Evolutionary conservation across 352 stramenopile species (phyloP).

Genomic region (Pythium myriotylum): DNA sequence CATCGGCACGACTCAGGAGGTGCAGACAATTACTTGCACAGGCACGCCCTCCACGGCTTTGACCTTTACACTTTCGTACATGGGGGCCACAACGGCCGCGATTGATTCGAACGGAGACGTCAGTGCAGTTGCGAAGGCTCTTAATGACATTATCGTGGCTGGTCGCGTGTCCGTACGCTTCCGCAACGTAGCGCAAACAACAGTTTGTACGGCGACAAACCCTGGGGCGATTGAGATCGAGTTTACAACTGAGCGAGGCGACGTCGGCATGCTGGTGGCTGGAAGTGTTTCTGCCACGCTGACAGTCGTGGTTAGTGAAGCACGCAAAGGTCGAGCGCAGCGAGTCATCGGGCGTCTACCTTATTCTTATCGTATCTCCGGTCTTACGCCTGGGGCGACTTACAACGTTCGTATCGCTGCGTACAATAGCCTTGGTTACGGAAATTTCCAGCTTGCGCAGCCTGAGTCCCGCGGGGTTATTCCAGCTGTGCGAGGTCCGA

Average conservation of each 20-base stretch:
- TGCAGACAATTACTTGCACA: slow-evolving; percentile 64
- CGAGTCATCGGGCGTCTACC: slow-evolving; percentile 68
- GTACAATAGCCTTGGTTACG: slow-evolving; percentile 95
- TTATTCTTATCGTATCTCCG: slow-evolving; percentile 84
- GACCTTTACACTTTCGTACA: slow-evolving; percentile 67
- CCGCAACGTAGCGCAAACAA: slow-evolving; percentile 39
- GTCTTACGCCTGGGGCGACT: slow-evolving; percentile 64
- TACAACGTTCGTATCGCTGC: slow-evolving; percentile 93
- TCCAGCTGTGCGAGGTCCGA: slow-evolving; percentile 52
- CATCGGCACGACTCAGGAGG: slow-evolving; percentile 45
- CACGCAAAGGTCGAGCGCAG: slow-evolving; percentile 59
- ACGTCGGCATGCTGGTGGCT: slow-evolving; percentile 39
- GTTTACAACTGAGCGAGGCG: slow-evolving; percentile 56
- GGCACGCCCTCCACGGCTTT: slow-evolving; percentile 38
- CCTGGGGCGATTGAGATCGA: slow-evolving; percentile 47
- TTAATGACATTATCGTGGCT: slow-evolving; percentile 59
- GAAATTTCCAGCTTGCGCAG: slow-evolving; percentile 57
- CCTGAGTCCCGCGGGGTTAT: slow-evolving; percentile 32
- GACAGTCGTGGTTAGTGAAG: slow-evolving; percentile 30
- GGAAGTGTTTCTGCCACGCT: slow-evolving; percentile 12
- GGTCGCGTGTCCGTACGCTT: slow-evolving; percentile 61
- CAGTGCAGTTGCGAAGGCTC: slow-evolving; percentile 44
- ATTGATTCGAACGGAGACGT: slow-evolving; percentile 46
- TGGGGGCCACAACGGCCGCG: slow-evolving; percentile 49
- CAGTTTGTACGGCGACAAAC: slow-evolving; percentile 42